Conservation (phyloP, 352 stramenopile species). For the Phytophthora lateralis region DNA sequence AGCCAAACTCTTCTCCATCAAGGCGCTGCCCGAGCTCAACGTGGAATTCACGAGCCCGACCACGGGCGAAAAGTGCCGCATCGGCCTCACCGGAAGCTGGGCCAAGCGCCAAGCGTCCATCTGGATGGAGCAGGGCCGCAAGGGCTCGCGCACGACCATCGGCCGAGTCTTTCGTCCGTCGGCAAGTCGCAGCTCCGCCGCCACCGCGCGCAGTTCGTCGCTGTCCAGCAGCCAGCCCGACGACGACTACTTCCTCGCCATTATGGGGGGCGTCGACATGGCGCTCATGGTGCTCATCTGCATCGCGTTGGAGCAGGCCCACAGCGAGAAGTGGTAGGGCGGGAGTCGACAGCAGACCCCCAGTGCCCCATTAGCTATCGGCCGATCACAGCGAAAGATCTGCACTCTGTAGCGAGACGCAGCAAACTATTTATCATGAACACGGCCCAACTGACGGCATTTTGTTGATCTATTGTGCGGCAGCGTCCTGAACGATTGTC, state of each 20-base stretch:
- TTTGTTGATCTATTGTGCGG: slow-evolving; percentile 23
- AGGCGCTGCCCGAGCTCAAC: slow-evolving; percentile 38
- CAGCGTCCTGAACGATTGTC: slow-evolving; percentile 39
- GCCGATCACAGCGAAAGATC: neutral
- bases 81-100: slow-evolving; percentile 42
- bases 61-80: slow-evolving; percentile 37
- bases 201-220: slow-evolving; percentile 25
- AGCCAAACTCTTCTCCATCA: slow-evolving; percentile 42
- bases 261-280: slow-evolving; percentile 45
- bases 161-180: slow-evolving; percentile 37
- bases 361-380: slow-evolving; percentile 9
- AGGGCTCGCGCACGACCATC: slow-evolving; percentile 30
- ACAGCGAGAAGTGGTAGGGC: slow-evolving; percentile 33
- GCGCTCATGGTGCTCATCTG: slow-evolving; percentile 51
- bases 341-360: neutral
- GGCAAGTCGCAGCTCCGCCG: slow-evolving; percentile 26
- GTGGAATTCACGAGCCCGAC: slow-evolving; percentile 33
- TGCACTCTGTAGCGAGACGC: slow-evolving; percentile 27
- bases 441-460: slow-evolving; percentile 4
- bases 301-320: slow-evolving; percentile 43
- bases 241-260: slow-evolving; percentile 42
- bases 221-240: slow-evolving; percentile 27
- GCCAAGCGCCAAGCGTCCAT: slow-evolving; percentile 35
- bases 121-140: slow-evolving; percentile 42
- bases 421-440: slow-evolving; percentile 31